phyloP scores from a whole-genome alignment of 2,329 filamentous ascomycete species.

The Penicillium sp. region DNA sequence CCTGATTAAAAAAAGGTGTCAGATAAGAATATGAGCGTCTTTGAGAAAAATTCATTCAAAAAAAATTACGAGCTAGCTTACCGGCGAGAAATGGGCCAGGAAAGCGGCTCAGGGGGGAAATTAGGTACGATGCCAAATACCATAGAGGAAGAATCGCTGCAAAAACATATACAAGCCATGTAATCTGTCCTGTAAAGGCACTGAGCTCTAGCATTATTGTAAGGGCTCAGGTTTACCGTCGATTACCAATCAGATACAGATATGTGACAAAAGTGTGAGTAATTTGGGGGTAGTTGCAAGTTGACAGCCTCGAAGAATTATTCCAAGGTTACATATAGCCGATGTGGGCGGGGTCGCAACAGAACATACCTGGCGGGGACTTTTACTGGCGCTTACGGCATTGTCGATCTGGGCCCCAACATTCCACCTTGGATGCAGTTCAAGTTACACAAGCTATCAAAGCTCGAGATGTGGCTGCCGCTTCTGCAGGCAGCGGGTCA shows the following conservation, averaged over 20 bases:
- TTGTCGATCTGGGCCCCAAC: not conserved
- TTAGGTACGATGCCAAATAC: slow-evolving; percentile 18
- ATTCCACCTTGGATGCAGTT: not conserved
- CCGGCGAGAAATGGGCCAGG: slow-evolving; percentile 23
- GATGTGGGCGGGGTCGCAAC: not conserved
- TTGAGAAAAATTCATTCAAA: not conserved
- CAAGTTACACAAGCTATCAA: not conserved
- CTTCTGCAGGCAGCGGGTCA: not conserved
- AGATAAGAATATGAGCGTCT: not conserved
- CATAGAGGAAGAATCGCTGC: slow-evolving; percentile 8
- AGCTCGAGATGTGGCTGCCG: not conserved
- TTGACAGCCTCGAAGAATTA: not conserved
- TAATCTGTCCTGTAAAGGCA: not conserved
- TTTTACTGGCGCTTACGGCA: not conserved
- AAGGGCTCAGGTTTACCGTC: not conserved
- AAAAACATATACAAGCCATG: not conserved
- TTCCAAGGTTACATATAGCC: not conserved
- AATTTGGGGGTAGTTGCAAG: not conserved
- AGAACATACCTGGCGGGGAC: not conserved
- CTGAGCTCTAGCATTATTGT: not conserved
- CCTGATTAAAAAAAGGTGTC: slow-evolving; percentile 8
- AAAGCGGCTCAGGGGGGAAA: slow-evolving; percentile 17
- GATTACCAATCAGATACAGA: not conserved
- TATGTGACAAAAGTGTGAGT: not conserved
- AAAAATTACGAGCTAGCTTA: slow-evolving; percentile 1